Percentiles rank a stretch among this genome's conserved stretches.
phyloP scores from a whole-genome alignment of 2,329 filamentous ascomycete species.

The Biscogniauxia marginata region DNA sequence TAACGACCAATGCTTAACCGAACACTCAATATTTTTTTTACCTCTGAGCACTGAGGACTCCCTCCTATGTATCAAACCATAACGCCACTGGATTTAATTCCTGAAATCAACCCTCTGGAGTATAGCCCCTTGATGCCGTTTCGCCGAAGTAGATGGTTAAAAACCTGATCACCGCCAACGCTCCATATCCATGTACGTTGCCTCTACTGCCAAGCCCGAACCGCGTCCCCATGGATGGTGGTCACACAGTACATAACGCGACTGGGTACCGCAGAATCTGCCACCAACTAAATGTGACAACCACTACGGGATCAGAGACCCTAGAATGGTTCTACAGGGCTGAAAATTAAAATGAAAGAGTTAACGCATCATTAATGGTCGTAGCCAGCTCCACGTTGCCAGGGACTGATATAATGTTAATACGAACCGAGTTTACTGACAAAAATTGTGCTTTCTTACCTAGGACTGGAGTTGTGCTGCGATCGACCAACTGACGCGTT shows the following conservation, averaged over 20 bases:
- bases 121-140: too few species aligned
- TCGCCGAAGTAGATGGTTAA: not conserved
- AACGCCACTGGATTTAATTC: too few species aligned
- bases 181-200: not conserved
- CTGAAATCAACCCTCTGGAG: too few species aligned
- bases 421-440: not conserved
- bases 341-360: not conserved
- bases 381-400: conserved; percentile 56
- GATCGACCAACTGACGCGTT: conserved; percentile 32
- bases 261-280: not conserved
- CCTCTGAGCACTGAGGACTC: too few species aligned
- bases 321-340: not conserved
- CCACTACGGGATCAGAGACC: not conserved
- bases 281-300: not conserved
- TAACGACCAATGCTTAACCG: too few species aligned
- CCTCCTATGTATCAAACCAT: too few species aligned
- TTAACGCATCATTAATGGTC: conserved; percentile 30
- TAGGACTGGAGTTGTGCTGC: conserved; percentile 40
- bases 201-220: not conserved
- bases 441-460: conserved; percentile 33
- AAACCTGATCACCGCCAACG: not conserved
- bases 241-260: not conserved
- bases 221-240: not conserved
- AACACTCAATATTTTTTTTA: too few species aligned
- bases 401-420: conserved; percentile 33